Conservation (phyloP, 73 alveolate genomes). For the Paramecium biaurelia region DNA sequence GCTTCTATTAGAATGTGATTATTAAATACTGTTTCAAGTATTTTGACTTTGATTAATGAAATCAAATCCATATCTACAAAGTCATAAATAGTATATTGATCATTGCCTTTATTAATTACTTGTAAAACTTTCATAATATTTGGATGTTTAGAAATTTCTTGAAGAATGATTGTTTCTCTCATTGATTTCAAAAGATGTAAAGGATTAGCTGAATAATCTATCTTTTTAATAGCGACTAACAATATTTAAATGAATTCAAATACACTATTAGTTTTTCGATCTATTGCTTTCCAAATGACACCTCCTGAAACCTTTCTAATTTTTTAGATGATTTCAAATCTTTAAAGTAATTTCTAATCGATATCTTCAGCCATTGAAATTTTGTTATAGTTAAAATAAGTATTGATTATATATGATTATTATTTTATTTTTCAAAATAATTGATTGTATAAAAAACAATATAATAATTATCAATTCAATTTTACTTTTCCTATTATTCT, state of each 20-base stretch:
- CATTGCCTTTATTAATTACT: not conserved
- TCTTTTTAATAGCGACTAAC: conserved; percentile 41
- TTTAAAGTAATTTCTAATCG: conserved; percentile 10
- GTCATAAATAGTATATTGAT: not conserved
- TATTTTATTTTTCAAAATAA: too few species aligned
- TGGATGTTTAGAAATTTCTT: not conserved
- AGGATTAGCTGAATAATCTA: conserved; percentile 28
- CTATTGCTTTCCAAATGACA: conserved; percentile 34
- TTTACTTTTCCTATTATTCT: conserved; percentile 19
- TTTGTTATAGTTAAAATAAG: too few species aligned
- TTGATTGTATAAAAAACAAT: not conserved
- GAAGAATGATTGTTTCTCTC: not conserved
- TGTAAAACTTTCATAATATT: not conserved
- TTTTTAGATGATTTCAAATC: conserved; percentile 31
- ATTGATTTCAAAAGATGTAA: not conserved
- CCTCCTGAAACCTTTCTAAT: conserved; percentile 4
- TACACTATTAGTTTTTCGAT: conserved; percentile 24
- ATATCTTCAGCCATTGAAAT: conserved; percentile 9
- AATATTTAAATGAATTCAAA: not conserved
- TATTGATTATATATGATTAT: too few species aligned
- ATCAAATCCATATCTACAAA: conserved; percentile 47
- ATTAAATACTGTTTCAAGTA: not conserved
- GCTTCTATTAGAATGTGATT: not conserved
- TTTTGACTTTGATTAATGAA: conserved; percentile 6
- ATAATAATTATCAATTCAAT: not conserved